Conservation (phyloP, 495 filamentous ascomycete genomes). For the Neurospora cerealis region DNA sequence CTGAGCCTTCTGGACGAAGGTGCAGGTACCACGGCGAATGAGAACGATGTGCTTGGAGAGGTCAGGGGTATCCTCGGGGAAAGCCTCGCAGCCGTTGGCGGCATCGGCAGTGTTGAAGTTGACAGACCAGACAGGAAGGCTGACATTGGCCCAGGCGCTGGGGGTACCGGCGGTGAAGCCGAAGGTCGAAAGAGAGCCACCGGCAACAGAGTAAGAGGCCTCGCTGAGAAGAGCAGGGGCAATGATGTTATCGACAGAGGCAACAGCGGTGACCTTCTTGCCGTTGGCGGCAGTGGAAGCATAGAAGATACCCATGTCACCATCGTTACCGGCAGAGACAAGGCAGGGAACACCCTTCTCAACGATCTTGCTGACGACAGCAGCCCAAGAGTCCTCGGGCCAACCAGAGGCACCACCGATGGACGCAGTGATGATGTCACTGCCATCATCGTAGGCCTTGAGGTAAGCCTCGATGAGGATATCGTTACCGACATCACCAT, state of each 20-base stretch:
- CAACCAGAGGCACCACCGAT: constrained; percentile 47
- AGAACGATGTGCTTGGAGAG: constrained; percentile 43
- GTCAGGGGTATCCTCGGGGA: constrained; percentile 36
- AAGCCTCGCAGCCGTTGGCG: constrained; percentile 35
- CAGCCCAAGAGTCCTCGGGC: constrained; percentile 46
- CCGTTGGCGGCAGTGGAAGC: constrained; percentile 45
- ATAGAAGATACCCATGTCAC: constrained; percentile 41
- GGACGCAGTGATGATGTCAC: constrained; percentile 50
- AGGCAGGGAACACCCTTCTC: constrained; percentile 44
- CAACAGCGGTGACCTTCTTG: constrained; percentile 39
- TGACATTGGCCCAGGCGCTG: constrained; percentile 27
- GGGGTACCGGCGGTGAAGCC: constrained; percentile 32
- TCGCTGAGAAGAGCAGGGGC: constrained; percentile 31
- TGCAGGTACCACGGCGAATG: constrained; percentile 43
- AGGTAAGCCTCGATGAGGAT: constrained; percentile 46
- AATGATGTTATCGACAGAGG: constrained; percentile 40
- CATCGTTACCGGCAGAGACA: constrained; percentile 47
- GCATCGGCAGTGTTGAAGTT: constrained; percentile 38
- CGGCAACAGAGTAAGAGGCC: constrained; percentile 24
- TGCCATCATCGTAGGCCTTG: constrained; percentile 46
- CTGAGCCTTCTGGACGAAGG: constrained; percentile 35
- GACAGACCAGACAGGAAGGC: constrained; percentile 39
- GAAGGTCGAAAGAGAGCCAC: constrained; percentile 17
- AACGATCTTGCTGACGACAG: constrained; percentile 44
- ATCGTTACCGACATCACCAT: constrained; percentile 37